Conservation (phyloP, 116 monocot genomes). For the Zostera marina region DNA sequence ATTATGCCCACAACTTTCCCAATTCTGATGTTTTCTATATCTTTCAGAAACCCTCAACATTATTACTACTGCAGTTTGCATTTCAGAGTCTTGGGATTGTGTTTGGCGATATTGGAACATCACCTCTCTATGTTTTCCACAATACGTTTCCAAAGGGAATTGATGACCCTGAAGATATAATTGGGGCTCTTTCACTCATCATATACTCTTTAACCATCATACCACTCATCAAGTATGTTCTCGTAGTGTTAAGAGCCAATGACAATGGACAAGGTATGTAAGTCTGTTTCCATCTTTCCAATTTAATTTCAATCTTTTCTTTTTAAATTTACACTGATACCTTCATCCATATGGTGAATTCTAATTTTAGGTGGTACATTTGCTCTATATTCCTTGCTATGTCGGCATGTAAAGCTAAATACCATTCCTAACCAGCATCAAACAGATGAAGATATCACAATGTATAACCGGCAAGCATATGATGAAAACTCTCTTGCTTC, state of each 20-base stretch:
- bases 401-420: slow-evolving; percentile 61
- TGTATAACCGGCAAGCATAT: slow-evolving; percentile 45
- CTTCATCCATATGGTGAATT: neutral
- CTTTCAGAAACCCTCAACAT: slow-evolving; percentile 39
- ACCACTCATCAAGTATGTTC: slow-evolving; percentile 63
- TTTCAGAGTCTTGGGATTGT: slow-evolving; percentile 68
- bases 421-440: slow-evolving; percentile 70
- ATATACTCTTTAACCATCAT: slow-evolving; percentile 60
- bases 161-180: slow-evolving; percentile 37
- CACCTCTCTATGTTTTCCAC: slow-evolving; percentile 63
- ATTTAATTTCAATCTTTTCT: neutral
- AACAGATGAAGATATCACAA: slow-evolving; percentile 65
- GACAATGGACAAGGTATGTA: slow-evolving; percentile 60
- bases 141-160: slow-evolving; percentile 53
- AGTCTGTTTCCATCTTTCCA: no score
- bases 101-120: slow-evolving; percentile 71
- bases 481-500: slow-evolving; percentile 52
- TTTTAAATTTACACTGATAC: neutral
- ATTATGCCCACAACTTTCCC: no score
- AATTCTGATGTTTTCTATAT: neutral
- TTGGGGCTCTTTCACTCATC: slow-evolving; percentile 75
- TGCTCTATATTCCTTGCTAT: slow-evolving; percentile 69
- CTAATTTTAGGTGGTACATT: slow-evolving; percentile 56
- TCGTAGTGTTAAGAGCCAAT: slow-evolving; percentile 59
- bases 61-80: slow-evolving; percentile 41